phyloP scores from a whole-genome alignment of 257 asterid species.

The Leonotis leonurus region DNA sequence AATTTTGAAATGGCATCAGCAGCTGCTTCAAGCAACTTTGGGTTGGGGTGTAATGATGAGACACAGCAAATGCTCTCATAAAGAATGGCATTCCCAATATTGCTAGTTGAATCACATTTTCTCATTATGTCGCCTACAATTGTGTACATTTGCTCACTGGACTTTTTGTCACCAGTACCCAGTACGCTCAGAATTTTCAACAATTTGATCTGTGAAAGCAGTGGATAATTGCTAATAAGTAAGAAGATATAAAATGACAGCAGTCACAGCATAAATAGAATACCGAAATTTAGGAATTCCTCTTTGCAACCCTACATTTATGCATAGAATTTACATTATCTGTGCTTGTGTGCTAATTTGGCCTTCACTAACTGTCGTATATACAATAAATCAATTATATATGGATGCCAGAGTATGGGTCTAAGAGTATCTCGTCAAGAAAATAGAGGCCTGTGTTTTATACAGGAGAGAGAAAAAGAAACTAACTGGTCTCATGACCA shows the following conservation, averaged over 20 bases:
- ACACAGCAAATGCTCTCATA: constrained; percentile 91
- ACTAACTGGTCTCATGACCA: background rate
- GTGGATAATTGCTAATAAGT: background rate
- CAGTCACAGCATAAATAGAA: background rate
- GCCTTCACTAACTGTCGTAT: background rate
- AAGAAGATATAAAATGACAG: background rate
- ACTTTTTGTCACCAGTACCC: constrained; percentile 83
- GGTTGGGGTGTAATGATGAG: constrained; percentile 77
- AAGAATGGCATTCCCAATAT: constrained; percentile 88
- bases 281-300: background rate
- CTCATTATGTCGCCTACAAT: constrained; percentile 79
- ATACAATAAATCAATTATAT: constrained; percentile 4
- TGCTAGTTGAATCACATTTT: constrained; percentile 76
- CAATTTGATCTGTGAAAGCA: constrained; percentile 65
- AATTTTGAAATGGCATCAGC: constrained; percentile 86
- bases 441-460: constrained; percentile 2
- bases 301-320: constrained; percentile 13
- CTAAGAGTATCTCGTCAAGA: background rate
- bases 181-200: constrained; percentile 71
- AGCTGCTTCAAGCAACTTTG: constrained; percentile 81
- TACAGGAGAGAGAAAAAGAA: background rate
- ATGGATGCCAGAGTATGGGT: background rate
- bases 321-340: constrained; percentile 5
- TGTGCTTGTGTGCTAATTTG: background rate
- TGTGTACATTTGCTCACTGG: constrained; percentile 96